Conservation (phyloP, 257 asterid genomes). For the Petunia axillaris region DNA sequence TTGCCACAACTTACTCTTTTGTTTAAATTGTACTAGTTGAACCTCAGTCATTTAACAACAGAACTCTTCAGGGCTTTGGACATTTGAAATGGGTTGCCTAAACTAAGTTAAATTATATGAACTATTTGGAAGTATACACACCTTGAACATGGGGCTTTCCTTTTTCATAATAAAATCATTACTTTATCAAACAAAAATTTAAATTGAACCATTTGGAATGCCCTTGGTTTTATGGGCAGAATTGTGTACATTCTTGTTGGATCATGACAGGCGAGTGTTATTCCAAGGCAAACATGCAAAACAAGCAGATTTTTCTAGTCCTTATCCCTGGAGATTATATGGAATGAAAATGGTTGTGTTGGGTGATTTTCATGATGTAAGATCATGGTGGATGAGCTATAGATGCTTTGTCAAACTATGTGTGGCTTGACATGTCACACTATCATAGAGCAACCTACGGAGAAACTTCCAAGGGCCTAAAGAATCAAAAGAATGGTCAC, state of each 20-base stretch:
- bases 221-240: neutral
- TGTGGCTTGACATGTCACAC: neutral
- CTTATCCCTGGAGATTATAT: neutral
- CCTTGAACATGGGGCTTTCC: neutral
- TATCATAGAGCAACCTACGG: neutral
- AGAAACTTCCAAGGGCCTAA: neutral
- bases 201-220: slow-evolving; percentile 7
- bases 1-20: neutral
- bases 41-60: neutral
- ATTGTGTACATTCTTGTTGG: neutral
- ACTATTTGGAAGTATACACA: neutral
- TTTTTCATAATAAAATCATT: neutral
- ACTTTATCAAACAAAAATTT: neutral
- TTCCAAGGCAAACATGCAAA: slow-evolving; percentile 1
- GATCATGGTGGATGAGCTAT: neutral
- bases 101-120: neutral
- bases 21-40: neutral
- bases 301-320: neutral
- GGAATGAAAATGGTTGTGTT: neutral
- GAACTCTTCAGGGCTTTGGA: neutral
- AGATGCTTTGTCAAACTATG: slow-evolving; percentile 2
- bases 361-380: neutral
- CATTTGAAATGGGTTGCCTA: neutral
- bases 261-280: slow-evolving; percentile 1
- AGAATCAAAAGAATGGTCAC: neutral